Conservation (phyloP, 2,329 filamentous ascomycete species). For the Diplodia scrobiculata region DNA sequence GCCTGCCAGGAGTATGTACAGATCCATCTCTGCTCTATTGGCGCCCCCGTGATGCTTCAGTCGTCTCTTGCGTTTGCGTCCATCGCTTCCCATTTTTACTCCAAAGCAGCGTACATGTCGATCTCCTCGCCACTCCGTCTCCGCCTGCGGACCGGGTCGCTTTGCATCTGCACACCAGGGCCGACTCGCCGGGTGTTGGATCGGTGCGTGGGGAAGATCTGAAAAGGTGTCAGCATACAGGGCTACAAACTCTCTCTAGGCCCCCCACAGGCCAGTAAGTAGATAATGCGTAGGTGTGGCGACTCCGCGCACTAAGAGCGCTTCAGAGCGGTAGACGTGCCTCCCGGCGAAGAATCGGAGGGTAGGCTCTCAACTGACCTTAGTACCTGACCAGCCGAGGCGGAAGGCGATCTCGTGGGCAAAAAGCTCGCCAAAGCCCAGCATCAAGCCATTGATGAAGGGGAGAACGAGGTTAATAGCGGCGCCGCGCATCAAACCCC, state of each 20-base stretch:
- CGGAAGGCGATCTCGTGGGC: constrained; percentile 94
- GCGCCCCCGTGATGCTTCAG: constrained; percentile 9
- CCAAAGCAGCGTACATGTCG: constrained; percentile 67
- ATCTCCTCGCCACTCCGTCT: constrained; percentile 58
- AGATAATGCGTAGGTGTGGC: not conserved
- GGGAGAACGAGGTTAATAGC: constrained; percentile 95
- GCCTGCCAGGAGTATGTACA: constrained; percentile 26
- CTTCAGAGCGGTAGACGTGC: not conserved
- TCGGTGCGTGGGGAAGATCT: constrained; percentile 65
- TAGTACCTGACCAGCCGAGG: constrained; percentile 89
- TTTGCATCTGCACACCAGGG: constrained; percentile 78
- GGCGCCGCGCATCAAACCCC: constrained; percentile 80
- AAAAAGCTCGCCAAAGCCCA: constrained; percentile 95
- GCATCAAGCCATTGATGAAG: constrained; percentile 97
- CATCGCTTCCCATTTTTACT: constrained; percentile 49
- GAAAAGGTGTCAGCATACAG: not conserved
- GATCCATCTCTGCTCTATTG: constrained; percentile 22
- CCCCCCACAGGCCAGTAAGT: not conserved
- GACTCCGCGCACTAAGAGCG: not conserved
- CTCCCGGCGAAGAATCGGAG: not conserved
- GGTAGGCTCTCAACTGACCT: constrained; percentile 58
- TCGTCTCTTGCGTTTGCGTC: not conserved
- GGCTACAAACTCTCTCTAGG: not conserved
- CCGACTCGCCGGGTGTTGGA: constrained; percentile 67
- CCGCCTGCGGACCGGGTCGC: constrained; percentile 62